phyloP scores from a whole-genome alignment of 768 basidiomycete species.

The Pholiota molesta region DNA sequence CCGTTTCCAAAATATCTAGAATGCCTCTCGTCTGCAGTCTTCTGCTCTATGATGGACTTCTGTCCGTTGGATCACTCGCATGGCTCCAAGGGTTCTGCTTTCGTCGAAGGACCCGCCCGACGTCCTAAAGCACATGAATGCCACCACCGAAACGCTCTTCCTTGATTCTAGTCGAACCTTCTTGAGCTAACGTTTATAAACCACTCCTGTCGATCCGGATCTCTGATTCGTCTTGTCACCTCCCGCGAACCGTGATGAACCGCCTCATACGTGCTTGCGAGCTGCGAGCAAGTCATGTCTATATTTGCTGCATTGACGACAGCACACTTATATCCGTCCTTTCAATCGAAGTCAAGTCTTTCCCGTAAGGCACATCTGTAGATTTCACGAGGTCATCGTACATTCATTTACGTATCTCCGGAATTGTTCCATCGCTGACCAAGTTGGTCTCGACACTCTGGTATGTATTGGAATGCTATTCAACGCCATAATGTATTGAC shows the following conservation, averaged over 20 bases:
- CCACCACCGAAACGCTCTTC: conserved; percentile 1
- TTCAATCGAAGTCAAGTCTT: conserved; percentile 13
- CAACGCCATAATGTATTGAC: not conserved
- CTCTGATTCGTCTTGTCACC: conserved; percentile 10
- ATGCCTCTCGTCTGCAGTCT: not conserved
- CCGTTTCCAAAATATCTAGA: not conserved
- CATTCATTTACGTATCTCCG: conserved; percentile 18
- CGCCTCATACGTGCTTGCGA: conserved; percentile 8
- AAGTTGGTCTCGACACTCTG: not conserved
- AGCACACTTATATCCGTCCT: conserved; percentile 22
- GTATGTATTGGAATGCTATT: not conserved
- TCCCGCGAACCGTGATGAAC: conserved; percentile 21
- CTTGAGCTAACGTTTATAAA: conserved; percentile 14
- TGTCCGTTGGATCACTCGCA: conserved; percentile 1
- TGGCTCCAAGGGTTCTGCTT: conserved; percentile 8
- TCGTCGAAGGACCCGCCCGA: not conserved
- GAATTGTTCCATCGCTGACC: conserved; percentile 10
- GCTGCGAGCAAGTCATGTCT: conserved; percentile 11
- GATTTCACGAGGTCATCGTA: conserved; percentile 10
- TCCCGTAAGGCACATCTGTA: conserved; percentile 23
- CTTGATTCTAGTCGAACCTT: not conserved
- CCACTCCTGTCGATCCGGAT: conserved; percentile 26
- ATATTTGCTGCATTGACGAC: conserved; percentile 15
- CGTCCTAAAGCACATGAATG: not conserved
- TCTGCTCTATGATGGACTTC: not conserved